Evolutionary conservation across 129 eudicot species (phyloP).

Genomic region (Rutidosis leptorrhynchoides): DNA sequence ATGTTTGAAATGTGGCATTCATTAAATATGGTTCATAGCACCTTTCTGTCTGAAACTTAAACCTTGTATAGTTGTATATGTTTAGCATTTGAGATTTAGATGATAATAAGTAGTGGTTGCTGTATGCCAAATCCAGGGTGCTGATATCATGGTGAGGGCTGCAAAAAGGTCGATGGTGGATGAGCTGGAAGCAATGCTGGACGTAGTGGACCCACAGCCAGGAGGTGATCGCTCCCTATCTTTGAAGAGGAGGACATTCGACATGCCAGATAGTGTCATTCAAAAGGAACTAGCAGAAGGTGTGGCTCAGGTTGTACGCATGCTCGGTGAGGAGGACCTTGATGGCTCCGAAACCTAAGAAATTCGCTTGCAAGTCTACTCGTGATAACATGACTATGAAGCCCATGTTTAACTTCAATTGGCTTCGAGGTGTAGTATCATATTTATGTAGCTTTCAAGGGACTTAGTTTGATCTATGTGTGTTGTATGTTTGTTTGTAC

Average conservation of each 20-base stretch:
- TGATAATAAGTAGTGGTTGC: background rate
- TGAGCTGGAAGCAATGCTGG: conserved; percentile 99
- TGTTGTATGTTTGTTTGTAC: conserved; percentile 22
- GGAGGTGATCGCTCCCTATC: conserved; percentile 39
- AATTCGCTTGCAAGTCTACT: conserved; percentile 26
- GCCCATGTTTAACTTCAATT: background rate
- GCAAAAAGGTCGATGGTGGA: conserved; percentile 98
- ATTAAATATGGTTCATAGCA: background rate
- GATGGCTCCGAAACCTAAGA: conserved; percentile 33
- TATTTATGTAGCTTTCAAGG: conserved; percentile 14
- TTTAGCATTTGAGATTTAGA: conserved; percentile 33
- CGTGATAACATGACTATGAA: conserved; percentile 13
- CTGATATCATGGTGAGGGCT: conserved; percentile 81
- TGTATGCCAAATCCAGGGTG: conserved; percentile 50
- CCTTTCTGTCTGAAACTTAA: background rate
- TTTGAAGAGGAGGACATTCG: conserved; percentile 78
- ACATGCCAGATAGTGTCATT: conserved; percentile 80
- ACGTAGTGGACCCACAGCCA: conserved; percentile 89
- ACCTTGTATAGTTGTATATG: background rate
- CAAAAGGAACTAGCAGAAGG: conserved; percentile 90
- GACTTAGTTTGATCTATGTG: conserved; percentile 19
- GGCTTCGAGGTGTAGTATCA: conserved; percentile 1
- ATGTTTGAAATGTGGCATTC: background rate
- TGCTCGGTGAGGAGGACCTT: conserved; percentile 42
- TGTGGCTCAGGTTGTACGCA: conserved; percentile 74